phyloP scores from a whole-genome alignment of 352 stramenopile species.

The Globisporangium nagaii region DNA sequence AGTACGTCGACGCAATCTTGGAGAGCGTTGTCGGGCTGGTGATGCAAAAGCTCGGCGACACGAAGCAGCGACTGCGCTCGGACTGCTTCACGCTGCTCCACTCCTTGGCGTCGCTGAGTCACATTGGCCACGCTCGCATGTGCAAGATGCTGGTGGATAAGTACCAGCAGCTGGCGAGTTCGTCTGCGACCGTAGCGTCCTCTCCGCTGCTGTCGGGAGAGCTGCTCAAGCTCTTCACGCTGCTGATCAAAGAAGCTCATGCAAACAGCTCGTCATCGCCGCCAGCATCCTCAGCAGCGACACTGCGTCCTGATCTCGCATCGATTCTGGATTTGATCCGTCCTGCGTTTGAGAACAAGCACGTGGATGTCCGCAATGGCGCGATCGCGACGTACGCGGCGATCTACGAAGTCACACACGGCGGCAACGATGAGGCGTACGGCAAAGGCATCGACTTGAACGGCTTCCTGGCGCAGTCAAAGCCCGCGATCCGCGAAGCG shows the following conservation, averaged over 20 bases:
- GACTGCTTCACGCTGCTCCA: conserved; percentile 73
- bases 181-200: conserved; percentile 23
- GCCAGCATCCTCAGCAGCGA: conserved; percentile 1
- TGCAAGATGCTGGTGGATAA: conserved; percentile 60
- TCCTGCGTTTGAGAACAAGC: conserved; percentile 71
- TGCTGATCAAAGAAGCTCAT: conserved; percentile 43
- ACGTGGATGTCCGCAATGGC: conserved; percentile 72
- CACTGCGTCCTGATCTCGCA: conserved; percentile 20
- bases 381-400: conserved; percentile 59
- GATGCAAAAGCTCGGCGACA: conserved; percentile 72
- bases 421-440: conserved; percentile 23
- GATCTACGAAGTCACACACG: conserved; percentile 71
- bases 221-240: conserved; percentile 56
- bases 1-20: conserved; percentile 55
- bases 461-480: conserved; percentile 53
- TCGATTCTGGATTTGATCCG: conserved; percentile 44
- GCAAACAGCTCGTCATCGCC: neutral
- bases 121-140: conserved; percentile 58
- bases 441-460: conserved; percentile 43
- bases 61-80: conserved; percentile 63
- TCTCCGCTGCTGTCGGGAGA: conserved; percentile 55
- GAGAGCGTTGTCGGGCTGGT: conserved; percentile 52
- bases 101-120: conserved; percentile 43
- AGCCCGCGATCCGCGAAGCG: conserved; percentile 62
- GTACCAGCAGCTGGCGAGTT: conserved; percentile 32